Conservation (phyloP, 305 asterid genomes). For the Fraxinus baroniana region DNA sequence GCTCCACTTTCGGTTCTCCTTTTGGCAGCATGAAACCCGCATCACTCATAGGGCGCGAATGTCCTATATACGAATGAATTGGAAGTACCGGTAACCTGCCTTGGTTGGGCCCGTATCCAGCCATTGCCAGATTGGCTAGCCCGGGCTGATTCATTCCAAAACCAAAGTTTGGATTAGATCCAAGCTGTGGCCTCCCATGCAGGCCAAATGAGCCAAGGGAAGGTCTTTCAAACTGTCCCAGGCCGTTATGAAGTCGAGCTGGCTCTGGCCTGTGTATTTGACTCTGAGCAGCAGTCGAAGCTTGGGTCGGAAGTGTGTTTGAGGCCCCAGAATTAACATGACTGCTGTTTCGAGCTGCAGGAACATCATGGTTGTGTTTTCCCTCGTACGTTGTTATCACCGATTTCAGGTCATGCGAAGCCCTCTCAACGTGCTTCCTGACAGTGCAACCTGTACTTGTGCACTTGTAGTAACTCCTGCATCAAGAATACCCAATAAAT, state of each 20-base stretch:
- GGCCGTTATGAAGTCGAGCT: conserved; percentile 46
- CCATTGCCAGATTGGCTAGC: conserved; percentile 34
- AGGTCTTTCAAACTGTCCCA: conserved; percentile 50
- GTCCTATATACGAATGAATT: conserved; percentile 42
- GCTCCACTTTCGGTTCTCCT: conserved; percentile 63
- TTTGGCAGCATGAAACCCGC: conserved; percentile 52
- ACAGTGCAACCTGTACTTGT: conserved; percentile 82
- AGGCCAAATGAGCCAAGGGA: conserved; percentile 42
- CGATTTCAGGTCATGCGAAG: conserved; percentile 77
- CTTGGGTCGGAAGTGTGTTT: conserved; percentile 29
- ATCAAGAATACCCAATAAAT: background rate
- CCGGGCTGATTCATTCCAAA: conserved; percentile 57
- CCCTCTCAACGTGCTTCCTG: conserved; percentile 89
- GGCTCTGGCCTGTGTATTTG: conserved; percentile 59
- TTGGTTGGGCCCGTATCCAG: conserved; percentile 43
- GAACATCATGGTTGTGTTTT: conserved; percentile 93
- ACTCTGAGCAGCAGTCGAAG: conserved; percentile 31
- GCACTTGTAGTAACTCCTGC: conserved; percentile 97
- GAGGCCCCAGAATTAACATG: conserved; percentile 38
- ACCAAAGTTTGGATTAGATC: conserved; percentile 46
- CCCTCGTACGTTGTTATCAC: conserved; percentile 93
- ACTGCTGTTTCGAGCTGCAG: conserved; percentile 75
- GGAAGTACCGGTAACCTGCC: conserved; percentile 34
- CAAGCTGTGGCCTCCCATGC: conserved; percentile 48
- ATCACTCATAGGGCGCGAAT: conserved; percentile 36